Evolutionary conservation across 129 eudicot species (phyloP).

Genomic region (Centella asiatica): DNA sequence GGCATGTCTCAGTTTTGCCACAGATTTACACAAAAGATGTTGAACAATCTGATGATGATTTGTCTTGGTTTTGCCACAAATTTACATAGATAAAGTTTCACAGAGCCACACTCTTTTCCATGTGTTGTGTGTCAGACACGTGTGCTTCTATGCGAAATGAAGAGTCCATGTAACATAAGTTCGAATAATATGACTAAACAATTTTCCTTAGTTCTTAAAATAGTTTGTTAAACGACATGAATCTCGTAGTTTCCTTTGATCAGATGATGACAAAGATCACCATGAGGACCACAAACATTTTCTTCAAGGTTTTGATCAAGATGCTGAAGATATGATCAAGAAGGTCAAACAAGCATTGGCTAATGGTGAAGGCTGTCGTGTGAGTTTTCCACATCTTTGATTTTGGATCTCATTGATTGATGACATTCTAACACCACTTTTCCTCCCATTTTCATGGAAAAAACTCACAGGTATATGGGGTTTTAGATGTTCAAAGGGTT

Average conservation of each 20-base stretch:
- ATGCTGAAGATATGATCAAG: constrained; percentile 60
- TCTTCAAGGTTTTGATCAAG: constrained; percentile 70
- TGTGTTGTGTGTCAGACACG: too few species aligned
- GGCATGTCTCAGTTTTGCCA: too few species aligned
- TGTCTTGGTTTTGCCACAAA: too few species aligned
- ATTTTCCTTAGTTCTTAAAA: too few species aligned
- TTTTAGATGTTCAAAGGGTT: constrained; percentile 95
- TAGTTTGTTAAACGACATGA: constrained; percentile 4
- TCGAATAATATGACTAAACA: too few species aligned
- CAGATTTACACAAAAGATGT: too few species aligned
- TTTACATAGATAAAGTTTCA: too few species aligned
- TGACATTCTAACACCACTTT: neutral
- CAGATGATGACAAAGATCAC: constrained; percentile 57
- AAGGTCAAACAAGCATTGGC: constrained; percentile 82
- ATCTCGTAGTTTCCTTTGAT: constrained; percentile 21
- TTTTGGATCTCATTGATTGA: constrained; percentile 2
- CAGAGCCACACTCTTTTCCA: too few species aligned
- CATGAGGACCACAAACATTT: constrained; percentile 53
- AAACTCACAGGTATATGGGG: constrained; percentile 73
- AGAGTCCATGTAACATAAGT: too few species aligned
- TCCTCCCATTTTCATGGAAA: too few species aligned
- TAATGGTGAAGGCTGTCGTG: constrained; percentile 91
- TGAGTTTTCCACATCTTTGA: constrained; percentile 19
- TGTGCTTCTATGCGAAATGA: too few species aligned
- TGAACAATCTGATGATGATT: too few species aligned